Conservation (phyloP, 768 basidiomycete species). For the Dentipellis fragilis region DNA sequence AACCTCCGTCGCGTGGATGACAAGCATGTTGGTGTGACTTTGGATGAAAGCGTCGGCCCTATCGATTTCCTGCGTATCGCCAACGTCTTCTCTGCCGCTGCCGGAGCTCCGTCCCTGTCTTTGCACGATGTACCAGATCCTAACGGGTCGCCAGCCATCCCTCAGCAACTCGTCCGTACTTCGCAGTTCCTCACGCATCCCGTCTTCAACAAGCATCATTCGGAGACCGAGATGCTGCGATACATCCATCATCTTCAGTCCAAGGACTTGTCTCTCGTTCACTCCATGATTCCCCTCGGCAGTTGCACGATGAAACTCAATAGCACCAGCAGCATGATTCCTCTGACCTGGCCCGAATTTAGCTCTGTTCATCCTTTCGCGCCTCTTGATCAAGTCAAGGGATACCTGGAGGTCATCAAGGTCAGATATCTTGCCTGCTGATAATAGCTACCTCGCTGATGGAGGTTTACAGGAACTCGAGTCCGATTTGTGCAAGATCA, state of each 20-base stretch:
- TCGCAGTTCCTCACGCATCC: constrained; percentile 74
- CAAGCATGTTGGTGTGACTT: constrained; percentile 71
- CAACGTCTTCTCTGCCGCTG: constrained; percentile 70
- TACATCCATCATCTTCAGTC: constrained; percentile 90
- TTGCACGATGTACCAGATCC: constrained; percentile 32
- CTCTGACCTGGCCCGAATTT: constrained; percentile 92
- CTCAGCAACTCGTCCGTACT: constrained; percentile 44
- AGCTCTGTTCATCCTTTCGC: constrained; percentile 87
- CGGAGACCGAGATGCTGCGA: constrained; percentile 97
- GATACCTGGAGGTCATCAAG: constrained; percentile 76
- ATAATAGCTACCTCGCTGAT: background rate
- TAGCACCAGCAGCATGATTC: constrained; percentile 96
- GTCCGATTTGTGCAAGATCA: constrained; percentile 82
- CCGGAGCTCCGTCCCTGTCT: constrained; percentile 37
- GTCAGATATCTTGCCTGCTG: constrained; percentile 22
- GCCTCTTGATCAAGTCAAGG: constrained; percentile 80
- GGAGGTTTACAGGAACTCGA: constrained; percentile 67
- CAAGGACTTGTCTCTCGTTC: constrained; percentile 91
- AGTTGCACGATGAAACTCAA: constrained; percentile 99
- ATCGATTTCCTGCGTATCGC: constrained; percentile 67
- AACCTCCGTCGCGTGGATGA: constrained; percentile 78
- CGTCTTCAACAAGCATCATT: constrained; percentile 94
- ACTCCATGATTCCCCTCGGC: constrained; percentile 93
- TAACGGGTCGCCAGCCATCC: constrained; percentile 38
- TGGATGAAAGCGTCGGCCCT: constrained; percentile 83